Conservation (phyloP, 73 alveolate genomes). For the Paramecium primaurelia region DNA sequence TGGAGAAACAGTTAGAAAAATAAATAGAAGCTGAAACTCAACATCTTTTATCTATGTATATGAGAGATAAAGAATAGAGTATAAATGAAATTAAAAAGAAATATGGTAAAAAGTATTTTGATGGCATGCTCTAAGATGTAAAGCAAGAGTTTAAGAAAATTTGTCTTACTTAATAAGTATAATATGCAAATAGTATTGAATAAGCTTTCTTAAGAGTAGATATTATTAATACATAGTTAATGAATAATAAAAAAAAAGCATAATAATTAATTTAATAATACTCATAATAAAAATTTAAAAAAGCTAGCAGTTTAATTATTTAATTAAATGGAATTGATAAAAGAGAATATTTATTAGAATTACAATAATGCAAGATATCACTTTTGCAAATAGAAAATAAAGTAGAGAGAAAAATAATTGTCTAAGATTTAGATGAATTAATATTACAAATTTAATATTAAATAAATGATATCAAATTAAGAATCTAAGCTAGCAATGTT, state of each 20-base stretch:
- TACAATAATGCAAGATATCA: background rate
- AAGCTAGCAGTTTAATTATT: background rate
- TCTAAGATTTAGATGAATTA: background rate
- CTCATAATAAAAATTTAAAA: background rate
- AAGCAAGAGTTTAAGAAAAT: background rate
- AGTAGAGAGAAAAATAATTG: background rate
- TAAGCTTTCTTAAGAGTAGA: background rate
- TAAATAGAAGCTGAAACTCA: background rate
- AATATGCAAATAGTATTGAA: background rate
- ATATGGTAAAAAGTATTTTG: slow-evolving; percentile 15
- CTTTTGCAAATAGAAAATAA: background rate
- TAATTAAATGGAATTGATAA: background rate
- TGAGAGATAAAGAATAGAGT: background rate
- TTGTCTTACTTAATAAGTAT: background rate
- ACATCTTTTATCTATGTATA: background rate
- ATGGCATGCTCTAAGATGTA: background rate
- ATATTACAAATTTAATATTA: background rate
- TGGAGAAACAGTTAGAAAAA: background rate
- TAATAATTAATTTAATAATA: background rate
- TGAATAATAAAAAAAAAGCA: background rate
- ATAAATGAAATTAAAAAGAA: background rate
- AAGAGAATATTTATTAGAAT: background rate
- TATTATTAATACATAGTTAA: background rate
- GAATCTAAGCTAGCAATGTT: background rate
- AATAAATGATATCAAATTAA: background rate